Evolutionary conservation across 73 alveolate genomes (phyloP).

Genomic region (Stentor coeruleus): DNA sequence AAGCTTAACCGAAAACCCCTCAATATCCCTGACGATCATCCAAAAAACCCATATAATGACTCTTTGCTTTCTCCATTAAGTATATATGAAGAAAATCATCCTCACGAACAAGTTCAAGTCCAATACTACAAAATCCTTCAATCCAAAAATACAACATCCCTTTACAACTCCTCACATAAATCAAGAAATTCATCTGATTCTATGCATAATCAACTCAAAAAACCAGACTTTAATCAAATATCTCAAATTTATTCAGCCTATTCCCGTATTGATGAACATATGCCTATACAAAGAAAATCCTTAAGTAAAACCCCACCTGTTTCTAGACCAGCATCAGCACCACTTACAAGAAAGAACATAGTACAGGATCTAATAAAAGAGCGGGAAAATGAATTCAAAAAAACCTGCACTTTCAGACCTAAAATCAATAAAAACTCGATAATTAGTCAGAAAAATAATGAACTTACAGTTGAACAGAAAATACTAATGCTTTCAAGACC

Average conservation of each 20-base stretch:
- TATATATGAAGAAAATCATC: neutral
- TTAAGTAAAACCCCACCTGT: too few relatives aligned
- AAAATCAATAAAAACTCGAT: neutral
- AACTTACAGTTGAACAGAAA: neutral
- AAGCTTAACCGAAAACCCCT: neutral
- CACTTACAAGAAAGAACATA: neutral
- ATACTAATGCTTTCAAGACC: neutral
- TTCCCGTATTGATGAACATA: neutral
- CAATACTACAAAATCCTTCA: neutral
- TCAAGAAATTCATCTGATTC: neutral
- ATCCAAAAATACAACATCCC: neutral
- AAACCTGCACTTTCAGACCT: neutral
- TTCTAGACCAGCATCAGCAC: conserved; percentile 4
- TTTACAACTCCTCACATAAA: neutral
- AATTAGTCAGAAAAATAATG: neutral
- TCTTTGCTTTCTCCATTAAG: neutral
- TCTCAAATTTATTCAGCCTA: conserved; percentile 5
- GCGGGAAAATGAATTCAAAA: neutral
- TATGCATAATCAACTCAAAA: conserved; percentile 8
- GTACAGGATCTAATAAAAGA: neutral
- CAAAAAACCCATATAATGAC: neutral
- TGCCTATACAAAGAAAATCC: neutral
- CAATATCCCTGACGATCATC: neutral
- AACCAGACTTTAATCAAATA: conserved; percentile 7
- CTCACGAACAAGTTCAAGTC: neutral